Percentiles rank a stretch among this genome's conserved stretches.
Evolutionary conservation across 306 rosid species (phyloP).

Genomic region (Casuarina equisetifolia): DNA sequence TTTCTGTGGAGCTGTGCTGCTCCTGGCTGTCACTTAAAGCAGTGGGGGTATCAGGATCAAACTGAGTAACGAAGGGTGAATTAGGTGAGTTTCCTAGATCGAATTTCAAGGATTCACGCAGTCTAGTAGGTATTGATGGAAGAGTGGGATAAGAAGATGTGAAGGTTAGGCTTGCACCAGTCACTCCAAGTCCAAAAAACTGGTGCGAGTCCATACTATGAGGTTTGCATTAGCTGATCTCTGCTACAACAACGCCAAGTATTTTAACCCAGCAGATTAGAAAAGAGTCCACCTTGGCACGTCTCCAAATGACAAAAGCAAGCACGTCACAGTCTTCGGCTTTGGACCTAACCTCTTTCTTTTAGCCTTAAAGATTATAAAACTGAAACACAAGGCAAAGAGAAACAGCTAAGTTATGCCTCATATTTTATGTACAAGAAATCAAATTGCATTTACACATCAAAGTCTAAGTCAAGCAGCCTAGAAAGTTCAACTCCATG

Average conservation of each 20-base stretch:
- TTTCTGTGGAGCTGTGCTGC: slow-evolving; percentile 57
- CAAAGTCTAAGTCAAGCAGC: not conserved
- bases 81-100: slow-evolving; percentile 66
- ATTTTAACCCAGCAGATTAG: slow-evolving; percentile 11
- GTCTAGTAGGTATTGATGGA: slow-evolving; percentile 52
- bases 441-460: not conserved
- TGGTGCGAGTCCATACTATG: slow-evolving; percentile 77
- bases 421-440: not conserved
- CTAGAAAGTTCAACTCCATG: not conserved
- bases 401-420: slow-evolving; percentile 5
- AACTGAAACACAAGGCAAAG: slow-evolving; percentile 43
- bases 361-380: slow-evolving; percentile 17
- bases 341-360: not conserved
- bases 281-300: slow-evolving; percentile 19
- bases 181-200: slow-evolving; percentile 48
- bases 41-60: slow-evolving; percentile 61
- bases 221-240: slow-evolving; percentile 42
- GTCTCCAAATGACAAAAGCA: not conserved
- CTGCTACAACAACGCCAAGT: slow-evolving; percentile 10
- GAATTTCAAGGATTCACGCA: slow-evolving; percentile 61
- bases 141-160: slow-evolving; percentile 51
- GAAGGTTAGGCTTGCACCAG: slow-evolving; percentile 55
- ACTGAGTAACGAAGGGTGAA: slow-evolving; percentile 53
- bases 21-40: slow-evolving; percentile 61
- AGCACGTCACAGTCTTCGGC: slow-evolving; percentile 3